Evolutionary conservation across 1,284 basidiomycete species (phyloP), one percentile per base, ranked within the genome.

Genomic region (Trichosporon asahii): DNA sequence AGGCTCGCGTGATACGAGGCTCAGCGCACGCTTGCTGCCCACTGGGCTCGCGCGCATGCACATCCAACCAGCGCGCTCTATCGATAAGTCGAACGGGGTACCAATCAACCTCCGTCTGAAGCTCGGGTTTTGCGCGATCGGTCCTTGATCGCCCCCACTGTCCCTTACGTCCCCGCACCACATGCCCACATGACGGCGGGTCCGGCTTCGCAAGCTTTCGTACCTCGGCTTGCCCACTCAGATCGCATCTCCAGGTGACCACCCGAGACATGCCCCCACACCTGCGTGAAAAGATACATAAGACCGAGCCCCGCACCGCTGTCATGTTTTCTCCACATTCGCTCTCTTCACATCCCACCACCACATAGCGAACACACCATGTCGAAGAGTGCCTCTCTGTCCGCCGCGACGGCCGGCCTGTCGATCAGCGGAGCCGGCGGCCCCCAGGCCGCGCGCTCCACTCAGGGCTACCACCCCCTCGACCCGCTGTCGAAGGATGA

Each of bases 401-500:
- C 63, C 11, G 37, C 63, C 63, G 35, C 63, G 35, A 66, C 66
- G 15, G 66, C 31, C 21, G 55, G 21, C 0, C 14, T 66, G 29
- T 40, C 66, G 23, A 61, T 61, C 64, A 66, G 40, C 40, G 65
- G 21, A 53, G 27, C 64, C 2, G 67, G 49, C 9, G 46, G 57
- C 49, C 67, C 65, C 53, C 29, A 64, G 33, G 53, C 65, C 27
- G 64, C 25, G 18, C 15, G 9, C 2, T 35, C 60, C 44, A 61
- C 65, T 31, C 60, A 53, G 18, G 55, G 66, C 49, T 65, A 60
- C 64, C 84, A 85, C 75, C 85, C 85, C 2, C 80, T 85, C 70
- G 84, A 85, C 74, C 81, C 84, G 4, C 77, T 85, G 63, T 75
- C 76, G 15, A 71, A 77, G 3, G 69, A 63, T 6, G 85, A 85